These are phyloP conservation scores for Lyophyllum decastes DNA, from an alignment of 768 basidiomycete species.

Conservation along the genomic window DNA sequence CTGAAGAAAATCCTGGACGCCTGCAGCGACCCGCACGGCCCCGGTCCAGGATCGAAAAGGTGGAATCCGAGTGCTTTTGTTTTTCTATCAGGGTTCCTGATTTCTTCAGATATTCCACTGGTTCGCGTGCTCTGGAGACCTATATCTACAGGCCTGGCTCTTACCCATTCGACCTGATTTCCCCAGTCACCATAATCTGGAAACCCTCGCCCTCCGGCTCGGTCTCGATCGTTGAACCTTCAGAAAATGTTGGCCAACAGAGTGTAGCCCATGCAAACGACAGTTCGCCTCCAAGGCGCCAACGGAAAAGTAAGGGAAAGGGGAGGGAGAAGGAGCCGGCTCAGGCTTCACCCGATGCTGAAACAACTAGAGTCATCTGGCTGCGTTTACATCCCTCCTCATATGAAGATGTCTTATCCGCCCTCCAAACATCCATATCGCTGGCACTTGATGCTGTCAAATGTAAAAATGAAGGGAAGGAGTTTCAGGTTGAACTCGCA, in stretches of 20 bases:
- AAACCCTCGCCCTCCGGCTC: conserved; percentile 32
- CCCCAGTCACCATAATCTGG: conserved; percentile 79
- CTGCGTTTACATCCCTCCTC: conserved; percentile 78
- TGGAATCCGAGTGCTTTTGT: conserved; percentile 19
- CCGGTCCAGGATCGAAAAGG: conserved; percentile 63
- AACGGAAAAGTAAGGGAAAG: conserved; percentile 28
- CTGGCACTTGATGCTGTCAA: conserved; percentile 40
- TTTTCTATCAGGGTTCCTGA: background rate
- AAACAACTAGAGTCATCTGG: conserved; percentile 58
- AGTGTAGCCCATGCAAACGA: conserved; percentile 5
- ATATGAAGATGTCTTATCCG: conserved; percentile 54
- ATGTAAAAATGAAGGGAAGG: conserved; percentile 20
- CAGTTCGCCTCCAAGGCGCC: conserved; percentile 12
- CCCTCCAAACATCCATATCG: conserved; percentile 55
- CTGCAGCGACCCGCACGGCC: conserved; percentile 67
- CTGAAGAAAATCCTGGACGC: conserved; percentile 52
- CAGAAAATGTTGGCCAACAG: background rate
- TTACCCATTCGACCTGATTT: conserved; percentile 74
- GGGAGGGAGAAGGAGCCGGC: conserved; percentile 25
- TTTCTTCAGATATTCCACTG: conserved; percentile 56
- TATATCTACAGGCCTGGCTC: conserved; percentile 59
- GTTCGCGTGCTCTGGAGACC: conserved; percentile 66
- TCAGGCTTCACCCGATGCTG: conserved; percentile 10
- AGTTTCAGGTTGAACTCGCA: conserved; percentile 58
- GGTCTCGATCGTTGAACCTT: conserved; percentile 5